phyloP scores from a whole-genome alignment of 2,329 filamentous ascomycete genomes.

The Arthrinium phaeospermum region DNA sequence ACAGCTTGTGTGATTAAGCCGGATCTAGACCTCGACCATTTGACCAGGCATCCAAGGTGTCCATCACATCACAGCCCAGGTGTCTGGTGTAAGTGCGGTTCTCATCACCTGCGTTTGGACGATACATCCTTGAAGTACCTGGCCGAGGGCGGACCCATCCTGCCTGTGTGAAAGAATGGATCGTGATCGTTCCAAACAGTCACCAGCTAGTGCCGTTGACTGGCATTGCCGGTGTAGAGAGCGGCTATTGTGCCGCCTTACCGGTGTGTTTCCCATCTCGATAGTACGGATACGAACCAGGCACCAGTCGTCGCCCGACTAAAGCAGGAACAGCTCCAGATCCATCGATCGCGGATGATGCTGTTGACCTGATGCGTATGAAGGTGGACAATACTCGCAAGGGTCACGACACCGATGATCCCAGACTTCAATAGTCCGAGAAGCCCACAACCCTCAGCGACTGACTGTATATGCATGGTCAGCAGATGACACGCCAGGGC shows the following conservation, averaged over 20 bases:
- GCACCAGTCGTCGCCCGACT: background rate
- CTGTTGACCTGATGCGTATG: background rate
- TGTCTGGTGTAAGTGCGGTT: no score
- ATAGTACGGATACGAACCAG: background rate
- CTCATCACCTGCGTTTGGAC: background rate
- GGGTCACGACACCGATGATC: background rate
- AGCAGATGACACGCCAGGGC: conserved; percentile 12
- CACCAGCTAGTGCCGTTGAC: background rate
- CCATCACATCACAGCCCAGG: background rate
- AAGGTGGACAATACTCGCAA: background rate
- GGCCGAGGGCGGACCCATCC: background rate
- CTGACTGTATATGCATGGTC: background rate
- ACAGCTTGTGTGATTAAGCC: background rate
- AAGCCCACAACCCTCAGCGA: background rate
- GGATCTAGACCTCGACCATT: background rate
- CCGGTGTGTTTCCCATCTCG: background rate
- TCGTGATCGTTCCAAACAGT: background rate
- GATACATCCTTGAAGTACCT: background rate
- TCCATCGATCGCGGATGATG: background rate
- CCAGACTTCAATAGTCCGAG: conserved; percentile 3
- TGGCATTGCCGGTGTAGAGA: background rate
- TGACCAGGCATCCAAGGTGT: no score
- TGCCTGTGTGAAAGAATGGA: background rate
- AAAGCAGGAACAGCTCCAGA: background rate
- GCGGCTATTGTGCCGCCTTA: background rate